Conservation (phyloP, 148 eudicot species). For the Silene uniflora region DNA sequence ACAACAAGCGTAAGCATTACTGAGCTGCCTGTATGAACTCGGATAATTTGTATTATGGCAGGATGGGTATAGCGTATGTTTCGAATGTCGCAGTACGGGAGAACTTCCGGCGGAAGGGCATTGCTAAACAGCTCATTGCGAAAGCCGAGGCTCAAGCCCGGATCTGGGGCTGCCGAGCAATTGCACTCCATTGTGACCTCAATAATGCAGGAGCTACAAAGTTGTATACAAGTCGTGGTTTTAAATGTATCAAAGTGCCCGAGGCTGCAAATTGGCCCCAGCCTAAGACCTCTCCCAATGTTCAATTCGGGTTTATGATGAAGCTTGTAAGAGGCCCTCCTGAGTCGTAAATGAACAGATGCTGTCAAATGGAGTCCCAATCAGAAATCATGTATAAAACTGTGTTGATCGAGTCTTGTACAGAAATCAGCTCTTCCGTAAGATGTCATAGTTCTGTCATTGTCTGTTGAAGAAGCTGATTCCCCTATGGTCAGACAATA, state of each 20-base stretch:
- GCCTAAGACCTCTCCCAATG: constrained; percentile 72
- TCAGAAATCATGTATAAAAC: neutral
- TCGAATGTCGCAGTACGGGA: constrained; percentile 95
- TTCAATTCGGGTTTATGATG: constrained; percentile 81
- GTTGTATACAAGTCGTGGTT: constrained; percentile 65
- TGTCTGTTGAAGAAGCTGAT: neutral
- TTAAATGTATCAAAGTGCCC: constrained; percentile 60
- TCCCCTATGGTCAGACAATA: neutral
- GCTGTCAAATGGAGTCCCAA: neutral
- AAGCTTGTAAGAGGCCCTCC: constrained; percentile 49
- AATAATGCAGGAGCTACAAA: constrained; percentile 66
- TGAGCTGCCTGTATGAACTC: neutral
- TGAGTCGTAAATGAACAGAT: neutral
- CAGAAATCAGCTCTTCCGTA: neutral
- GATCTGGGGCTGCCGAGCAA: constrained; percentile 79
- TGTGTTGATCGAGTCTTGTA: neutral
- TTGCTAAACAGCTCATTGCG: constrained; percentile 68
- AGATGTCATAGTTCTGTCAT: neutral
- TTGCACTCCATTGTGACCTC: constrained; percentile 83
- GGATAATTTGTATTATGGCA: constrained; percentile 26
- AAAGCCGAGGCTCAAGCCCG: constrained; percentile 84
- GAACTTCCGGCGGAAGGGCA: constrained; percentile 69
- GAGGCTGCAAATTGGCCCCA: constrained; percentile 90
- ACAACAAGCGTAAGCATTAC: neutral
- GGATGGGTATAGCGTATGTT: constrained; percentile 81